Conservation (phyloP, 306 rosid species). For the Rubus idaeus region DNA sequence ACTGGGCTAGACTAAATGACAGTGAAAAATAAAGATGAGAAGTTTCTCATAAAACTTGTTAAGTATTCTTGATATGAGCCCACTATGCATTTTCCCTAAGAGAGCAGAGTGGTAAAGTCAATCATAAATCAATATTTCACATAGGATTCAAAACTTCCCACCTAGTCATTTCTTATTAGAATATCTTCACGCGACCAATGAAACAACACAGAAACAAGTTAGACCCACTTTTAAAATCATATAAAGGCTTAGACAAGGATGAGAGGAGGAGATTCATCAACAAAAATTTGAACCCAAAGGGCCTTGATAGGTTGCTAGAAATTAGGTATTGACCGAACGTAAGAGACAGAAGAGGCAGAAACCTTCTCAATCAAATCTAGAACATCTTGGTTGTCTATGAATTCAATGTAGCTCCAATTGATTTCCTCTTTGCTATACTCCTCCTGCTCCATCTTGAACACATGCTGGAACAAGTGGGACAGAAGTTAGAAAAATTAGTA, state of each 20-base stretch:
- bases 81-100: no score
- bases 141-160: no score
- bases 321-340: neutral
- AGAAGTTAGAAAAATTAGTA: conserved; percentile 18
- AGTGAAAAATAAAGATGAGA: no score
- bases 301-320: neutral
- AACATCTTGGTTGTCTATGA: conserved; percentile 97
- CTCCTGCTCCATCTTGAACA: conserved; percentile 99
- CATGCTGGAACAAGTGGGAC: conserved; percentile 66
- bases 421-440: conserved; percentile 95
- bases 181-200: no score
- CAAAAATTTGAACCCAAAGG: no score
- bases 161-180: no score
- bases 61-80: no score
- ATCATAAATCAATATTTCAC: no score
- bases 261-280: neutral
- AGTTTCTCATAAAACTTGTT: no score
- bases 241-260: no score
- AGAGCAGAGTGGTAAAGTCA: no score
- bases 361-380: conserved; percentile 99
- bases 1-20: no score
- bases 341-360: conserved; percentile 12
- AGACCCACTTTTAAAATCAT: neutral
- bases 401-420: conserved; percentile 98
- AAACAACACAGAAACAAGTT: neutral